These are phyloP conservation scores for Marasmius tenuissimus DNA, from an alignment of 1,284 basidiomycete species.

Conservation along the genomic window DNA sequence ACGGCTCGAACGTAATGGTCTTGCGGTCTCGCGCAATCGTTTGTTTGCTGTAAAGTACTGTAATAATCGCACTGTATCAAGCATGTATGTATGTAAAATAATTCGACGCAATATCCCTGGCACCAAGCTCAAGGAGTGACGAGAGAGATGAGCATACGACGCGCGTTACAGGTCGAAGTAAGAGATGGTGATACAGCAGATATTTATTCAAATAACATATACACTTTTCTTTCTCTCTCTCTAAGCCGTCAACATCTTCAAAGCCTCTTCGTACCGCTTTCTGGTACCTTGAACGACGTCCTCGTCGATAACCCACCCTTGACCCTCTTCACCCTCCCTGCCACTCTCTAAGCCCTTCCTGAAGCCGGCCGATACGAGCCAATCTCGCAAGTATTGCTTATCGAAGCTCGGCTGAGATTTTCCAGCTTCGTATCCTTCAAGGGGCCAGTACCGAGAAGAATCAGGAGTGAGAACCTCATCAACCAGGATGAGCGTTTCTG, in stretches of 20 bases:
- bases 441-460: constrained; percentile 96
- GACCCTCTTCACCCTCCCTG: constrained; percentile 61
- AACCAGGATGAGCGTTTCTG: constrained; percentile 78
- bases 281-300: constrained; percentile 76
- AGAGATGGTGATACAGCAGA: too few species aligned
- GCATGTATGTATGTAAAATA: too few species aligned
- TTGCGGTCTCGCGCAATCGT: too few species aligned
- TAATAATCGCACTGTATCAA: too few species aligned
- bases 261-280: constrained; percentile 21
- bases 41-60: too few species aligned
- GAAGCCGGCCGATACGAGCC: constrained; percentile 76
- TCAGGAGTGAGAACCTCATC: constrained; percentile 98
- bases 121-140: too few species aligned
- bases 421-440: constrained; percentile 73
- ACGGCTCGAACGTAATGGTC: too few species aligned
- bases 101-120: too few species aligned
- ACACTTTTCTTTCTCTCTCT: background rate
- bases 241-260: constrained; percentile 19
- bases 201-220: background rate
- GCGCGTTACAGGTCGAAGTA: too few species aligned
- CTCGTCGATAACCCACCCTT: constrained; percentile 76
- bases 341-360: constrained; percentile 79
- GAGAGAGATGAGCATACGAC: too few species aligned
- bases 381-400: constrained; percentile 95
- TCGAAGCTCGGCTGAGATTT: constrained; percentile 89